Base-by-base conservation (phyloP, 192 early-diverging fungal genomes). In the Coemansia sp. region DNA sequence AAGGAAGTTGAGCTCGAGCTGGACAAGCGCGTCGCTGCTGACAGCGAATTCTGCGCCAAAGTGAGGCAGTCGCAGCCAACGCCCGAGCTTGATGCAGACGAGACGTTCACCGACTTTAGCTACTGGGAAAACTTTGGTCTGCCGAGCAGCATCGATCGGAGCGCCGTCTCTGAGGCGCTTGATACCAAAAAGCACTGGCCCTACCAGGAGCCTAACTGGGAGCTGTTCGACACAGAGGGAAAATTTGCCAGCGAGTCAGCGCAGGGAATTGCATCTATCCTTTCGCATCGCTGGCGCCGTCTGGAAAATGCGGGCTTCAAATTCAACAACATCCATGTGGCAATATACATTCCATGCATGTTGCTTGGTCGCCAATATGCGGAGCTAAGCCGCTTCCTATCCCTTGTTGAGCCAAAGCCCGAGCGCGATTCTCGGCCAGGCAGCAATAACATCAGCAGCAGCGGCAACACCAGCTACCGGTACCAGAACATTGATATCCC, bases 311-410 rank as follows among this genome's bases (percentile, higher is more conserved):
- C 30, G 1, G 60, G 62, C 19, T 81, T 81, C 52, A 63, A 65
- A 39, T 75, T 81, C 24, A 72, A 69, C 67, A 81, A 81, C 67
- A 52, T 72, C 0, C 78, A 81, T 35, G 64, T 72, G 16, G 55
- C 55, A 14, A 69, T 67, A n/a, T 81, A 75, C 53, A 54, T 81
- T 14, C 57, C 74, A 20, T 75, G 69, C 47, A 66, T 75, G 65
- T 53, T 81, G 7, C 29, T 75, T 49, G 67, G 73, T 8, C 69
- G 74, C 22, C 73, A 72, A 36, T 75, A 81, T 45, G 58, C 54
- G 4, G 66, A 75, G 11, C 57, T 75, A 20, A 49, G 42, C 13
- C 72, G 73, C 11, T 64, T 81, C 22, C 30, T 81, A 63, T 58
- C 58, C 10, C 39, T 69, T n/a, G 68, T 74, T 19, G 61, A 68